These are phyloP conservation scores for Deakozyma indianensis DNA, from an alignment of 805 yeast genomes.

Conservation along the genomic window DNA sequence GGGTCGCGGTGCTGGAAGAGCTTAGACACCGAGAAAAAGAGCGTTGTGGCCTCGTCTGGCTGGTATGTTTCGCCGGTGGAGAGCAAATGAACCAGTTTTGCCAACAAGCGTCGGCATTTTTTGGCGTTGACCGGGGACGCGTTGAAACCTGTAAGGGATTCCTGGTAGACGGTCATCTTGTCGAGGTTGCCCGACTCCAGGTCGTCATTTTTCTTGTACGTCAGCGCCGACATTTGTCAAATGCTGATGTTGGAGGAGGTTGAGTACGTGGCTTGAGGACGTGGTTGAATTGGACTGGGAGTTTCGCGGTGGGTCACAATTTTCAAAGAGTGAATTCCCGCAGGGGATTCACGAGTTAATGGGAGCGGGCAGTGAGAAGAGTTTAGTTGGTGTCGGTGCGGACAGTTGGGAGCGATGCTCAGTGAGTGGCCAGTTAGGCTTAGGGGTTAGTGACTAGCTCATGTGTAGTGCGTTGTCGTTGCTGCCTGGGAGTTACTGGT, in stretches of 20 bases:
- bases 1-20: constrained; percentile 86
- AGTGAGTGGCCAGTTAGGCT: no score
- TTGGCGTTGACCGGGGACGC: constrained; percentile 80
- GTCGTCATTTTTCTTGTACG: constrained; percentile 77
- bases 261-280: no score
- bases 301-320: no score
- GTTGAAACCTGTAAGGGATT: constrained; percentile 84
- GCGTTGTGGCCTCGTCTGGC: constrained; percentile 74
- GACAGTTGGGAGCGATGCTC: no score
- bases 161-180: constrained; percentile 95
- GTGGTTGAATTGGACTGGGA: no score
- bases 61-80: constrained; percentile 83
- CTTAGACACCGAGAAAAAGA: constrained; percentile 88
- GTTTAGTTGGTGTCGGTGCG: no score
- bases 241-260: not conserved
- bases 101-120: constrained; percentile 69
- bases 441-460: no score
- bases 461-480: no score
- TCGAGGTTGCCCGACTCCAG: constrained; percentile 63
- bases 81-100: constrained; percentile 69
- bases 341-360: no score
- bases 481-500: no score
- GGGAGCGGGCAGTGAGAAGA: no score
- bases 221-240: constrained; percentile 58
- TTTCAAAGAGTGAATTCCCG: no score